These are phyloP conservation scores for Acorus calamus DNA, from an alignment of 106 monocot genomes.

Conservation along the genomic window DNA sequence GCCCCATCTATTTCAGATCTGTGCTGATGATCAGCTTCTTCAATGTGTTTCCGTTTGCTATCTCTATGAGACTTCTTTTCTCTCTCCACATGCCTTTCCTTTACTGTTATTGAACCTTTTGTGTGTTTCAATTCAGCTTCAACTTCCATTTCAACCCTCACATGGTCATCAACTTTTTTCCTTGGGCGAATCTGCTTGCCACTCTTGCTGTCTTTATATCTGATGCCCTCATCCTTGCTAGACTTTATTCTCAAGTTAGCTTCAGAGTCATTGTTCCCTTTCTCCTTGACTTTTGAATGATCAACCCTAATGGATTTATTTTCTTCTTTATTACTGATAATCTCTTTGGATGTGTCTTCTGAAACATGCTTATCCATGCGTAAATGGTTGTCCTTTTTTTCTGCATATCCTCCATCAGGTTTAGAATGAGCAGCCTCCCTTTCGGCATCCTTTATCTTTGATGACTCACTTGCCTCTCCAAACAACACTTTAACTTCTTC, in stretches of 20 bases:
- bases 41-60: slow-evolving; percentile 24
- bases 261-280: slow-evolving; percentile 10
- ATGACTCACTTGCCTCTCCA: slow-evolving; percentile 4
- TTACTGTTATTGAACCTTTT: slow-evolving; percentile 14
- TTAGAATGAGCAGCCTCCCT: neutral
- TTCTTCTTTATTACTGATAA: slow-evolving; percentile 22
- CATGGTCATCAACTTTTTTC: slow-evolving; percentile 19
- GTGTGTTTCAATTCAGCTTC: slow-evolving; percentile 23
- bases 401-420: neutral
- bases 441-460: slow-evolving; percentile 13
- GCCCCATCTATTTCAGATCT: slow-evolving; percentile 24
- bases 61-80: slow-evolving; percentile 26
- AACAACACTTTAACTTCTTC: slow-evolving; percentile 14
- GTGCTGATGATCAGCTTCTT: slow-evolving; percentile 22
- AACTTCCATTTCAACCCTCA: slow-evolving; percentile 15
- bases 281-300: slow-evolving; percentile 12
- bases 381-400: too few relatives aligned
- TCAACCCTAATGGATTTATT: slow-evolving; percentile 7
- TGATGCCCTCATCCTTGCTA: slow-evolving; percentile 19
- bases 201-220: slow-evolving; percentile 31
- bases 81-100: slow-evolving; percentile 26
- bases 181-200: slow-evolving; percentile 18
- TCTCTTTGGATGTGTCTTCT: slow-evolving; percentile 6
- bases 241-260: slow-evolving; percentile 17
- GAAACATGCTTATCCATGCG: slow-evolving; percentile 6